Conservation (phyloP, 108 stramenopile species). For the Fragilaria crotonensis region DNA sequence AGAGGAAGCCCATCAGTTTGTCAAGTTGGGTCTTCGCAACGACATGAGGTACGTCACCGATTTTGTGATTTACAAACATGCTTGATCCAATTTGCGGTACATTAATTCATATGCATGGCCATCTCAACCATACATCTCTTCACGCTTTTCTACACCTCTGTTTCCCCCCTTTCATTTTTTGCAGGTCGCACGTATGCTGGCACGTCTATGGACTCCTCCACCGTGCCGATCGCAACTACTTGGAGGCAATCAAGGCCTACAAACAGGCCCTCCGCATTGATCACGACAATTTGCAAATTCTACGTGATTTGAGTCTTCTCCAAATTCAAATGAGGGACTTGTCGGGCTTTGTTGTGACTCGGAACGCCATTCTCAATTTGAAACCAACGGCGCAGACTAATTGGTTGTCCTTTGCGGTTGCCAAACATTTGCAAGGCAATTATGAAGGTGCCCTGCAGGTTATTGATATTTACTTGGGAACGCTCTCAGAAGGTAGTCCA, state of each 20-base stretch:
- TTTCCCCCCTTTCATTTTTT: not conserved
- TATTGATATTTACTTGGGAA: conserved; percentile 83
- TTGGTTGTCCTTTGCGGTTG: conserved; percentile 93
- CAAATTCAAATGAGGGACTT: conserved; percentile 92
- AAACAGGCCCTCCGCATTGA: conserved; percentile 95
- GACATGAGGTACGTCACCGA: conserved; percentile 76
- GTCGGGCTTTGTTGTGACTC: conserved; percentile 86
- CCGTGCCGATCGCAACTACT: conserved; percentile 92
- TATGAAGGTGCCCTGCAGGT: conserved; percentile 68
- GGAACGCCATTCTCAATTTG: conserved; percentile 69
- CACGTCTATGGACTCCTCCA: conserved; percentile 97
- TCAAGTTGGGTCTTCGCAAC: conserved; percentile 82
- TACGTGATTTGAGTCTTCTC: conserved; percentile 88
- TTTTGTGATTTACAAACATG: not conserved
- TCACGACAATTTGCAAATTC: conserved; percentile 86
- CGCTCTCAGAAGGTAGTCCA: conserved; percentile 50
- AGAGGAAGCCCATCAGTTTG: conserved; percentile 90
- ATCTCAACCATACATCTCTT: not conserved
- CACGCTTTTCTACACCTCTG: too few relatives aligned
- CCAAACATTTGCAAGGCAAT: conserved; percentile 83
- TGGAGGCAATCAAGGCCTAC: conserved; percentile 97
- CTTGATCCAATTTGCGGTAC: not conserved
- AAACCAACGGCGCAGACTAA: conserved; percentile 83
- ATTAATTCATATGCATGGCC: not conserved
- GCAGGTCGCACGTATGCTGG: conserved; percentile 96